Base-by-base conservation (phyloP, 192 early-diverging fungal species). In the Dissophora ornata region DNA sequence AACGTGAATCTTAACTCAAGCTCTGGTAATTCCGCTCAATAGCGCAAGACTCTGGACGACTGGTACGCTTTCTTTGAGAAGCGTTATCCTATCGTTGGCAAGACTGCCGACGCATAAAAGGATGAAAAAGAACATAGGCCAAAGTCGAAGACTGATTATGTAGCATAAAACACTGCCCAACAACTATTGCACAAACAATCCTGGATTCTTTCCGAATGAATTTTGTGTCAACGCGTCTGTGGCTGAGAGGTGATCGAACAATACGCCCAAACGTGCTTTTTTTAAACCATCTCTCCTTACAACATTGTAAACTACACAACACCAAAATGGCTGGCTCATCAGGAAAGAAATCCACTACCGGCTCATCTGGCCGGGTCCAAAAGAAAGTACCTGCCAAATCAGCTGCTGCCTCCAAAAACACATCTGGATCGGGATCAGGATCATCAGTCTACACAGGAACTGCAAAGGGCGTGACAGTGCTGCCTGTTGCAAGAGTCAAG, bases 71-170 rank as follows among this genome's bases (percentile, higher is more conserved):
- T 84, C 69, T 94, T 89, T 70, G 61, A 80, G 71, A 88, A 89
- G 68, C 84, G 88, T 61, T 94, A 94, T 51, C 84, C 88, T 52
- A 86, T 91, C 25, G 87, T 91, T 41, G 92, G 92, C 28, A 88
- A 82, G 47, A 77, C 62, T 47, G 42, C 62, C 26, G 44, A 56
- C 18, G 38, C 18, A 21, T 24, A 56, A 56, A 18, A 24, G 2
- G 19, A 57, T 5, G 34, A 38, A 57, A 41, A 53, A 33, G n/a
- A 4, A 11, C n/a, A n/a, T n/a, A n/a, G n/a, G n/a, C n/a, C n/a
- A n/a, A n/a, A n/a, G n/a, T n/a, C n/a, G n/a, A n/a, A n/a, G n/a
- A n/a, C n/a, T n/a, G n/a, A n/a, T n/a, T n/a, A n/a, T n/a, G n/a
- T n/a, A n/a, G n/a, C n/a, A n/a, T n/a, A n/a, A n/a, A n/a, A n/a